Percentiles rank a stretch among this genome's conserved stretches.
phyloP scores from a whole-genome alignment of 139 green algal genomes.

The Haematococcus lacustris region DNA sequence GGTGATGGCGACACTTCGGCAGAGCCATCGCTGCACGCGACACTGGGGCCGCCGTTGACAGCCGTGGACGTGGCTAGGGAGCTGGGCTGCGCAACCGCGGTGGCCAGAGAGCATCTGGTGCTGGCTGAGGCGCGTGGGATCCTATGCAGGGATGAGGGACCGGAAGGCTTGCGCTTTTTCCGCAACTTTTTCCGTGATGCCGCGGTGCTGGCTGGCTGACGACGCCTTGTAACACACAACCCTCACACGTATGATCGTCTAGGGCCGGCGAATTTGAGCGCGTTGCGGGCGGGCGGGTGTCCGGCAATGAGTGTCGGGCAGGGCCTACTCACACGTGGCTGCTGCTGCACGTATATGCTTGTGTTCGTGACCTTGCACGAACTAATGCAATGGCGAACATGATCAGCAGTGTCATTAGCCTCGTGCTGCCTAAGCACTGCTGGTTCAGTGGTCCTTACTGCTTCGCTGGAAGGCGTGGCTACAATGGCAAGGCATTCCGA shows the following conservation, averaged over 20 bases:
- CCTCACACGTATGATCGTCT: not conserved
- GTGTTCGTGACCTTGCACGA: too few species aligned
- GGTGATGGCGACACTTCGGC: not conserved
- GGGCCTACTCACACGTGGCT: too few species aligned
- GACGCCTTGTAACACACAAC: not conserved
- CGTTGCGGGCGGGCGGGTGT: not conserved
- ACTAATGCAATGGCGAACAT: too few species aligned
- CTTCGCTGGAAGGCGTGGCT: too few species aligned
- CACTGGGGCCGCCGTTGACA: slow-evolving; percentile 48
- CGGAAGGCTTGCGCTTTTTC: slow-evolving; percentile 77
- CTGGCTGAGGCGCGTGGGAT: slow-evolving; percentile 66
- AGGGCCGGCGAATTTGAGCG: not conserved
- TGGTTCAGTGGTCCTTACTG: too few species aligned
- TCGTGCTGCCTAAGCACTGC: too few species aligned
- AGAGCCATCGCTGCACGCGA: not conserved
- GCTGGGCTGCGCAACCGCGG: slow-evolving; percentile 25
- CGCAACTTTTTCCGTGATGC: slow-evolving; percentile 72
- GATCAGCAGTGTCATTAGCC: too few species aligned
- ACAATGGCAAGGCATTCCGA: too few species aligned
- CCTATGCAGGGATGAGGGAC: slow-evolving; percentile 78
- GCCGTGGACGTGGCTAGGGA: slow-evolving; percentile 45
- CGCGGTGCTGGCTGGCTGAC: not conserved
- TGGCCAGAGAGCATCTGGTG: slow-evolving; percentile 79
- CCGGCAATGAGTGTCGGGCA: too few species aligned
- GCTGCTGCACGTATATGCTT: too few species aligned